These are phyloP conservation scores for Fraxinus ornus DNA, from an alignment of 305 asterid species.

Conservation along the genomic window DNA sequence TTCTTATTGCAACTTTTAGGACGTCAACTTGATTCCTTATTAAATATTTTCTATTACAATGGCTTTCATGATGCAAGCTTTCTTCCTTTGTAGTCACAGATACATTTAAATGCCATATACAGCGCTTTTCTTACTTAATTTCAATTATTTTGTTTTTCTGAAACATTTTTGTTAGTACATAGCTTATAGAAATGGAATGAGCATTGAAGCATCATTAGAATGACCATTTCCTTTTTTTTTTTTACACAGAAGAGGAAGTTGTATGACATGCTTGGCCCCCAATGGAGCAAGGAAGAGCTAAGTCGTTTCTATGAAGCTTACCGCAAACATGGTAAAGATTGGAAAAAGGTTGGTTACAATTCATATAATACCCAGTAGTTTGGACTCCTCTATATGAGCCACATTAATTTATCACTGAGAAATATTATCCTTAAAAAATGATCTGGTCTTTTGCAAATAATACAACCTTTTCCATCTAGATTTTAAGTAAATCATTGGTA, in stretches of 20 bases:
- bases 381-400: not conserved
- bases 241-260: slow-evolving; percentile 77
- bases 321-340: slow-evolving; percentile 78
- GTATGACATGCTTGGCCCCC: slow-evolving; percentile 83
- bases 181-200: not conserved
- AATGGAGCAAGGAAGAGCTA: slow-evolving; percentile 82
- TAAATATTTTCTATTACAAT: not conserved
- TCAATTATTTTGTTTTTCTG: not conserved
- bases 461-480: slow-evolving; percentile 8
- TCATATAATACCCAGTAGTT: not conserved
- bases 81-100: not conserved
- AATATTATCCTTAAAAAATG: slow-evolving; percentile 14
- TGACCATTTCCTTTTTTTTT: slow-evolving; percentile 2
- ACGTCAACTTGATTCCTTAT: slow-evolving; percentile 13
- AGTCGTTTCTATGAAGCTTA: slow-evolving; percentile 80
- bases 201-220: slow-evolving; percentile 26
- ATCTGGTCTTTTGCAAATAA: slow-evolving; percentile 5
- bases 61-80: not conserved
- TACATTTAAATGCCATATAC: not conserved
- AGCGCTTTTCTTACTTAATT: not conserved
- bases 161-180: not conserved
- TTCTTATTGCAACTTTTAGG: slow-evolving; percentile 10
- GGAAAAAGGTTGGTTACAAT: slow-evolving; percentile 76
- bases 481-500: slow-evolving; percentile 16
- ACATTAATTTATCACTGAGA: slow-evolving; percentile 15